These are phyloP conservation scores for Penicillium sp. DNA, from an alignment of 2,329 filamentous ascomycete genomes.

Conservation along the genomic window DNA sequence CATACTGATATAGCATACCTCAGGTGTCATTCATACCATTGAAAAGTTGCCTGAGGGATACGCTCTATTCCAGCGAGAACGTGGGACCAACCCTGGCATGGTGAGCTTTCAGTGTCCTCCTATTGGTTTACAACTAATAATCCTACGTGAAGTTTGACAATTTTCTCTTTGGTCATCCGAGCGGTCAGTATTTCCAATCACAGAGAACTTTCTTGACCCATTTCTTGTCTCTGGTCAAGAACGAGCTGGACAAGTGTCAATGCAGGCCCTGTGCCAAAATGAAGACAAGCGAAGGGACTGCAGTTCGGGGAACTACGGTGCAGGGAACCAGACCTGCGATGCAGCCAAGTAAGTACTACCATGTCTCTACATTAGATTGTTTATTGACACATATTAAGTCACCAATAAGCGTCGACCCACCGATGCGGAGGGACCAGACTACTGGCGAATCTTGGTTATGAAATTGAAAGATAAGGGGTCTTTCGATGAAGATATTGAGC, in stretches of 20 bases:
- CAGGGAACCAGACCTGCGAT: neutral
- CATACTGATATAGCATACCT: neutral
- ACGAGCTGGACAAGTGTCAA: conserved; percentile 44
- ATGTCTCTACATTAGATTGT: neutral
- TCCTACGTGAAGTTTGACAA: conserved; percentile 45
- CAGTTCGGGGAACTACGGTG: conserved; percentile 6
- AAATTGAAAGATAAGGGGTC: conserved; percentile 42
- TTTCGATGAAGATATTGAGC: conserved; percentile 47
- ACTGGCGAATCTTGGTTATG: conserved; percentile 35
- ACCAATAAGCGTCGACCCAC: neutral
- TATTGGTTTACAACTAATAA: neutral
- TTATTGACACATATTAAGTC: neutral
- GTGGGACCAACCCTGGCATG: conserved; percentile 35
- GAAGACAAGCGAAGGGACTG: conserved; percentile 5
- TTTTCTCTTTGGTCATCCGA: conserved; percentile 58
- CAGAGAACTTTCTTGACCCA: conserved; percentile 55
- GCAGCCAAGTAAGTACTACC: neutral
- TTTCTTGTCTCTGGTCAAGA: conserved; percentile 53
- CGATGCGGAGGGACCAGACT: conserved; percentile 19
- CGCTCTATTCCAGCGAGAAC: conserved; percentile 48
- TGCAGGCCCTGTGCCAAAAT: conserved; percentile 48
- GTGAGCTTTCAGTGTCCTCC: conserved; percentile 22
- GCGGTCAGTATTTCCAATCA: conserved; percentile 51
- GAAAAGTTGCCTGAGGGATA: conserved; percentile 56
- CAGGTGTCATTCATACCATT: conserved; percentile 49